Percentiles rank a stretch among this genome's conserved stretches.
Evolutionary conservation across 768 basidiomycete genomes (phyloP).

Genomic region (Tephrocybe sp.): DNA sequence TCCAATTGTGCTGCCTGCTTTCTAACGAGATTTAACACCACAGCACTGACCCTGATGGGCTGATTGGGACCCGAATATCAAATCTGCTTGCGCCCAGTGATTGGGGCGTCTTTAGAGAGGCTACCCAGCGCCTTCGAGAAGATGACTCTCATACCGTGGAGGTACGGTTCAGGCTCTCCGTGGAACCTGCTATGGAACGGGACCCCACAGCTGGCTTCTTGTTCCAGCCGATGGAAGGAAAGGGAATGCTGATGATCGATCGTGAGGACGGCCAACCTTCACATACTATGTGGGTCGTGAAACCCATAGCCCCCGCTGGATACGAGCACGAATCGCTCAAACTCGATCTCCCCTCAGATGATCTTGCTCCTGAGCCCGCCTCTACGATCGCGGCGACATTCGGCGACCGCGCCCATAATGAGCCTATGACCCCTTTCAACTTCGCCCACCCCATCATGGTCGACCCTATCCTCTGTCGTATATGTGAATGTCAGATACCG

Average conservation of each 20-base stretch:
- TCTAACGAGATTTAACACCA: slow-evolving; percentile 14
- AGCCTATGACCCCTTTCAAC: slow-evolving; percentile 70
- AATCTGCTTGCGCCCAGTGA: slow-evolving; percentile 78
- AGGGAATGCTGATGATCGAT: slow-evolving; percentile 98
- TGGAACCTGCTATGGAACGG: slow-evolving; percentile 60
- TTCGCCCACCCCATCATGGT: slow-evolving; percentile 76
- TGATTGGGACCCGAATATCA: slow-evolving; percentile 80
- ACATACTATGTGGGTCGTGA: slow-evolving; percentile 98
- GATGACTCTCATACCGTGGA: slow-evolving; percentile 96
- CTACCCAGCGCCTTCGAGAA: slow-evolving; percentile 79
- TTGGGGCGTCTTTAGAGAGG: slow-evolving; percentile 81
- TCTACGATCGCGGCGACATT: slow-evolving; percentile 39
- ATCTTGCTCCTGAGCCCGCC: slow-evolving; percentile 41
- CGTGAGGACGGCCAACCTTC: slow-evolving; percentile 84
- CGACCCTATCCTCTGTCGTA: slow-evolving; percentile 89
- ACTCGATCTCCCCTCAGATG: slow-evolving; percentile 54
- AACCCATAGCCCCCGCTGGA: slow-evolving; percentile 72
- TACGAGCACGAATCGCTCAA: slow-evolving; percentile 66
- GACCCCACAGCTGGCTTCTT: slow-evolving; percentile 55
- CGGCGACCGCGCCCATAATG: slow-evolving; percentile 33
- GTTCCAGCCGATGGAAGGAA: slow-evolving; percentile 92
- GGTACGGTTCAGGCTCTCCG: slow-evolving; percentile 82
- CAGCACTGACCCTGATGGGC: slow-evolving; percentile 81
- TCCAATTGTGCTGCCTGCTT: slow-evolving; percentile 10
- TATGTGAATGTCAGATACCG: slow-evolving; percentile 95